A percentile compares a stretch with the other conserved stretches of the same genome.
Evolutionary conservation across 805 yeast species (phyloP).

Genomic region (Starmerella geochares): DNA sequence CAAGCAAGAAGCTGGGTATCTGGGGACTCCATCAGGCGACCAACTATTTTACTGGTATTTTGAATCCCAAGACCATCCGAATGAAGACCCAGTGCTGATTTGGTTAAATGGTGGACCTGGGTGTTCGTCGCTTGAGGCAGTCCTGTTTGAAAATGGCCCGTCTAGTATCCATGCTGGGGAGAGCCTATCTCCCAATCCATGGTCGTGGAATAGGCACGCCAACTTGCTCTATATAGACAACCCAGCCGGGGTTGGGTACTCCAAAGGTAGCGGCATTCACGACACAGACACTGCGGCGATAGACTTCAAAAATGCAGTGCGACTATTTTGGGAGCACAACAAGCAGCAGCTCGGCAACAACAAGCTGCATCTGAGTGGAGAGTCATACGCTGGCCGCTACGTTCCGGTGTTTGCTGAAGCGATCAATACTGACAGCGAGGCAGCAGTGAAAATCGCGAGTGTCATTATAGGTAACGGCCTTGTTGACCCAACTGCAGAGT

Average conservation of each 20-base stretch:
- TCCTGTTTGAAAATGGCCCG: slow-evolving; percentile 88
- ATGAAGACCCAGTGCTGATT: slow-evolving; percentile 71
- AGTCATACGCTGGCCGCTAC: slow-evolving; percentile 89
- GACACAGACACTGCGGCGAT: slow-evolving; percentile 73
- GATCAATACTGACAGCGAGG: slow-evolving; percentile 37
- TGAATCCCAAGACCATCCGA: slow-evolving; percentile 82
- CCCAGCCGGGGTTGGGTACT: slow-evolving; percentile 87
- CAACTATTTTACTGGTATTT: slow-evolving; percentile 91
- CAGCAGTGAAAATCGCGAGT: slow-evolving; percentile 58
- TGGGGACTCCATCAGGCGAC: slow-evolving; percentile 46
- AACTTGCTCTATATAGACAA: slow-evolving; percentile 86
- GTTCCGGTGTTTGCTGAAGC: slow-evolving; percentile 69
- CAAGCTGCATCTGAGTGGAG: slow-evolving; percentile 82
- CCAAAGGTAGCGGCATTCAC: slow-evolving; percentile 54
- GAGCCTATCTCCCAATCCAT: slow-evolving; percentile 65
- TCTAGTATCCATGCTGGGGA: slow-evolving; percentile 51
- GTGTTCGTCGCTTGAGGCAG: slow-evolving; percentile 82
- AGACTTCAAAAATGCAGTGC: slow-evolving; percentile 77
- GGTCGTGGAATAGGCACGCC: slow-evolving; percentile 88
- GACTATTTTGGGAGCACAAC: slow-evolving; percentile 71
- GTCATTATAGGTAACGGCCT: slow-evolving; percentile 88
- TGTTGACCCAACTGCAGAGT: slow-evolving; percentile 74
- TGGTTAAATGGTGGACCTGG: slow-evolving; percentile 98
- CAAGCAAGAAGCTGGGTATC: slow-evolving; percentile 63
- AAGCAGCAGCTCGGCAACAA: slow-evolving; percentile 47